These are phyloP conservation scores for Laburnicola sp. DNA, from an alignment of 2,329 filamentous ascomycete species.

Conservation along the genomic window DNA sequence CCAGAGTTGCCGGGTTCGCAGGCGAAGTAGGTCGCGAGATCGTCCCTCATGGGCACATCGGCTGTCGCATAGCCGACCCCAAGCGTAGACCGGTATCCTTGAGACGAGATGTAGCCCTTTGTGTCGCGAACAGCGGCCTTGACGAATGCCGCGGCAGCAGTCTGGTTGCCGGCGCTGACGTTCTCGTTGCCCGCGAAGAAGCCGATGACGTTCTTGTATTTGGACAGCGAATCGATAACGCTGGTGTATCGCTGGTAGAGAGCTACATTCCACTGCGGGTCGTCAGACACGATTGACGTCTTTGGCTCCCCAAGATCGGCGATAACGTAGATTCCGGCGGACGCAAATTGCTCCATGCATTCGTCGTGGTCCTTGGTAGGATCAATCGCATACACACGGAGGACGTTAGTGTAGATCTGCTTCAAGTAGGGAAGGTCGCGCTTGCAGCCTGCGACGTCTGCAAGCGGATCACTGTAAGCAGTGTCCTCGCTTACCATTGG, in stretches of 20 bases:
- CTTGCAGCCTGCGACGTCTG: slow-evolving; percentile 70
- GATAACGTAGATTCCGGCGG: slow-evolving; percentile 90
- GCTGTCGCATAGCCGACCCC: slow-evolving; percentile 95
- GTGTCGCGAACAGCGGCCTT: slow-evolving; percentile 96
- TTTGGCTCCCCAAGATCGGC: slow-evolving; percentile 67
- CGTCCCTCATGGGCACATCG: slow-evolving; percentile 80
- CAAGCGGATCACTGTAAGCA: slow-evolving; percentile 79
- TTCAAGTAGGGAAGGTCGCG: slow-evolving; percentile 83
- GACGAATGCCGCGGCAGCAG: slow-evolving; percentile 85
- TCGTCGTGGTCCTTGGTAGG: slow-evolving; percentile 71
- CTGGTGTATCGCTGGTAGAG: slow-evolving; percentile 79
- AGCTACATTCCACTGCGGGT: slow-evolving; percentile 75
- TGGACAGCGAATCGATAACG: slow-evolving; percentile 77
- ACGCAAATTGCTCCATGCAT: slow-evolving; percentile 81
- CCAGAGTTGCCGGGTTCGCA: slow-evolving; percentile 62
- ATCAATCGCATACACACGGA: slow-evolving; percentile 92
- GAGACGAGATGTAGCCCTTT: slow-evolving; percentile 85
- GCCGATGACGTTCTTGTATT: slow-evolving; percentile 89
- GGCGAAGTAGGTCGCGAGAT: slow-evolving; percentile 92
- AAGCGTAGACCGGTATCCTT: slow-evolving; percentile 70
- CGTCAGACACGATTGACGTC: slow-evolving; percentile 79
- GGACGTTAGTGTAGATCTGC: slow-evolving; percentile 82
- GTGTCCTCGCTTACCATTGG: slow-evolving; percentile 38
- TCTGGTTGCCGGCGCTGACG: slow-evolving; percentile 84
- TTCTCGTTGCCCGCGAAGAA: slow-evolving; percentile 99